Percentiles rank a stretch among this genome's conserved stretches.
Conservation (phyloP, 148 eudicot species). For the Suaeda aralocaspica region DNA sequence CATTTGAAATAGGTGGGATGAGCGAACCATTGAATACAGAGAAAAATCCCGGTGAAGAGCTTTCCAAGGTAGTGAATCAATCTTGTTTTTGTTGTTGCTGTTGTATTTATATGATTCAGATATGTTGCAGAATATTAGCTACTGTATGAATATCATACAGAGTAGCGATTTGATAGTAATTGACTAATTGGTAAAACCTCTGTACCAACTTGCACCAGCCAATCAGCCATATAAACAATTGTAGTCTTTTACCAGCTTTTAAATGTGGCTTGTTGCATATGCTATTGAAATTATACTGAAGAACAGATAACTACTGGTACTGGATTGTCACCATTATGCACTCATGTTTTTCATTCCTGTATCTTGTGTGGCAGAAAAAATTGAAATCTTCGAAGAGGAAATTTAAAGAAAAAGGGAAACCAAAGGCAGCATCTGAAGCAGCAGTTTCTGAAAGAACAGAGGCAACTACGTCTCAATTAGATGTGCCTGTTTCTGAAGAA, state of each 20-base stretch:
- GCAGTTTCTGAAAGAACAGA: conserved; percentile 4
- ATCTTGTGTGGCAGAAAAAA: conserved; percentile 8
- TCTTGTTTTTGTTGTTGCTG: background rate
- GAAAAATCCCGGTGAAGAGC: conserved; percentile 27
- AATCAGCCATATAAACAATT: too few relatives aligned
- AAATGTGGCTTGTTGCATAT: too few relatives aligned
- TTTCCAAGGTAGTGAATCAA: conserved; percentile 29
- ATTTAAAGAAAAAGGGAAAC: background rate
- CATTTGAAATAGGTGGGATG: conserved; percentile 22
- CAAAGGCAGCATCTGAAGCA: conserved; percentile 4
- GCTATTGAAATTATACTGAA: too few relatives aligned
- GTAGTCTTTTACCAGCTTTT: too few relatives aligned
- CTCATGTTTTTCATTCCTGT: background rate
- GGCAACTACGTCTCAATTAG: conserved; percentile 3
- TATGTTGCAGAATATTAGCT: background rate
- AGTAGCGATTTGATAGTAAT: background rate
- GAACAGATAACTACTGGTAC: too few relatives aligned
- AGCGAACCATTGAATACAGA: conserved; percentile 19
- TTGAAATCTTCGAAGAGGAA: conserved; percentile 1
- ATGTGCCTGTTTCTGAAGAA: conserved; percentile 4
- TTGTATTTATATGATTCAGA: background rate
- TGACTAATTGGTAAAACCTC: background rate
- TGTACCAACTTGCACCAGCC: too few relatives aligned
- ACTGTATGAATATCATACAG: background rate
- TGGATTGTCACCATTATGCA: background rate